Evolutionary conservation across 768 basidiomycete species (phyloP).

Genomic region (Arthromyces matolae): DNA sequence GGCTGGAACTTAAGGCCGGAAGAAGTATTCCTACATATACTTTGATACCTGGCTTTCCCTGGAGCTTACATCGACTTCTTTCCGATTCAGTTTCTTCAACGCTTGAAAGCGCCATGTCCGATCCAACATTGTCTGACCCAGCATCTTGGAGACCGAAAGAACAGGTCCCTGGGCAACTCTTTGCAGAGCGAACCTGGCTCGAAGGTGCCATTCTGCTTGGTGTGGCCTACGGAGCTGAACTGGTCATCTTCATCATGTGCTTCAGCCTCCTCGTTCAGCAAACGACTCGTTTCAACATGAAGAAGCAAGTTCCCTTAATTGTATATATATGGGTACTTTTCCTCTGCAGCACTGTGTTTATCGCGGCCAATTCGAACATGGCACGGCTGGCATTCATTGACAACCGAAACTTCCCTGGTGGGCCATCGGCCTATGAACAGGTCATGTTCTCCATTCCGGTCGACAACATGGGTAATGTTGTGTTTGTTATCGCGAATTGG

Average conservation of each 20-base stretch:
- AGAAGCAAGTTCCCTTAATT: not conserved
- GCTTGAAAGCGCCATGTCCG: not conserved
- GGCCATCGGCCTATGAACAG: slow-evolving; percentile 3
- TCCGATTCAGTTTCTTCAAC: not conserved
- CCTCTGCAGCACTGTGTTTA: slow-evolving; percentile 2
- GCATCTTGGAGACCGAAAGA: slow-evolving; percentile 5
- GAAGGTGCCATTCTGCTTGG: slow-evolving; percentile 5
- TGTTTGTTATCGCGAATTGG: slow-evolving; percentile 24
- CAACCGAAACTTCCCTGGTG: slow-evolving; percentile 12
- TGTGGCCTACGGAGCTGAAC: slow-evolving; percentile 7
- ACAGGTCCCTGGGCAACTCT: slow-evolving; percentile 3
- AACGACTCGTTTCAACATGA: not conserved
- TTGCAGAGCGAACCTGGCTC: slow-evolving; percentile 6
- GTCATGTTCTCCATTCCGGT: slow-evolving; percentile 8
- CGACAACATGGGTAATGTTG: slow-evolving; percentile 10
- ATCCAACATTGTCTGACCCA: not conserved
- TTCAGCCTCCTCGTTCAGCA: not conserved
- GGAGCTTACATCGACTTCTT: not conserved
- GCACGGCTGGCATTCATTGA: slow-evolving; percentile 7
- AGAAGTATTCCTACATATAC: not conserved
- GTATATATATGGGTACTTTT: slow-evolving; percentile 3
- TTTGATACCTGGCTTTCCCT: not conserved
- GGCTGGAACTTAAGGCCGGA: not conserved
- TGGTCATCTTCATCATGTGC: not conserved
- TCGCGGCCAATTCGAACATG: slow-evolving; percentile 1